A percentile compares a stretch with the other conserved stretches of the same genome.
phyloP scores from a whole-genome alignment of 257 asterid species.

The Solanum gandarillasii region DNA sequence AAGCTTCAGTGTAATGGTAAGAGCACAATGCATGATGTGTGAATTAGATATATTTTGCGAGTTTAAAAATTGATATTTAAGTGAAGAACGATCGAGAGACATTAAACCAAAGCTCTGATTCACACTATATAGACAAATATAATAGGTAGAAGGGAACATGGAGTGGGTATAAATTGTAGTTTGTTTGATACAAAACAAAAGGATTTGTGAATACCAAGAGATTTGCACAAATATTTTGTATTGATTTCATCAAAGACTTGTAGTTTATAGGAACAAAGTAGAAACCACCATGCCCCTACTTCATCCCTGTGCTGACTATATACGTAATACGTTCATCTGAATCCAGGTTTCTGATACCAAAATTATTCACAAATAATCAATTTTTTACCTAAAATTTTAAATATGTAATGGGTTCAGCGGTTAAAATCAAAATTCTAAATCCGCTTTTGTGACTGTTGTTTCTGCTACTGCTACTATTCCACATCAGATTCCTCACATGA shows the following conservation, averaged over 20 bases:
- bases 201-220: not conserved
- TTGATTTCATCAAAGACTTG: not conserved
- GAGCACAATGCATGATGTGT: not conserved
- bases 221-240: not conserved
- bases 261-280: slow-evolving; percentile 3
- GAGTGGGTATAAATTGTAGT: not conserved
- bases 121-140: not conserved
- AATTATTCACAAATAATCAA: not conserved
- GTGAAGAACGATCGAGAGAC: not conserved
- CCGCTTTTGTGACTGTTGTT: not conserved
- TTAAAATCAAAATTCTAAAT: not conserved
- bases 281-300: not conserved
- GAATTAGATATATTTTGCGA: not conserved
- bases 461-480: not conserved
- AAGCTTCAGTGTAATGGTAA: not conserved
- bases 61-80: not conserved
- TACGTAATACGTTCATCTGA: not conserved
- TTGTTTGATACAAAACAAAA: not conserved
- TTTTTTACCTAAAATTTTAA: not conserved
- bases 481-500: slow-evolving; percentile 51
- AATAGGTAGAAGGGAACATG: not conserved
- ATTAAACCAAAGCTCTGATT: not conserved
- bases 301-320: not conserved
- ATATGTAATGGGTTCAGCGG: not conserved
- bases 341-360: not conserved